Conservation (phyloP, 441 rosid genomes). For the Kokia cookei region DNA sequence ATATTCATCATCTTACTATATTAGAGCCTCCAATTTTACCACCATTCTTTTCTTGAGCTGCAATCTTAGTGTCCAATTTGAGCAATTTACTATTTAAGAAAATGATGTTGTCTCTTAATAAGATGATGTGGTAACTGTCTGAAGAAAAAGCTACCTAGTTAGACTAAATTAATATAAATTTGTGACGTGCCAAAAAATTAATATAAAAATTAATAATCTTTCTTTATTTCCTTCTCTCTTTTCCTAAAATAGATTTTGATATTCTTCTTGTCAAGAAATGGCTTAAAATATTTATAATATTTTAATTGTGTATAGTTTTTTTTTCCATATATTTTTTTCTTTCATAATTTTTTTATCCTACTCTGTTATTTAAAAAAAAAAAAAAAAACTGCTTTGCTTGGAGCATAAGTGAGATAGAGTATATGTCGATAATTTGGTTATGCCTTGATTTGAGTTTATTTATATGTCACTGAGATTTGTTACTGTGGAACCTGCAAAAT, state of each 20-base stretch:
- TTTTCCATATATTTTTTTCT: not conserved
- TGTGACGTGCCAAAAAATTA: not conserved
- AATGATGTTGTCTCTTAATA: not conserved
- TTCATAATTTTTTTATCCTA: not conserved
- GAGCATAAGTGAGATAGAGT: not conserved
- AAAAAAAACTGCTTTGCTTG: not conserved
- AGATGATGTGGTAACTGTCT: not conserved
- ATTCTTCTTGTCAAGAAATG: not conserved
- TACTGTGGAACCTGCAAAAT: not conserved
- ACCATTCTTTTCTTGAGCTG: not conserved
- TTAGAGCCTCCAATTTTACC: no score
- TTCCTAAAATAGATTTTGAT: not conserved
- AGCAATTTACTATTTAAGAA: not conserved
- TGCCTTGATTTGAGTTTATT: not conserved
- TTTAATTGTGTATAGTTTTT: not conserved
- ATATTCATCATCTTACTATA: not conserved
- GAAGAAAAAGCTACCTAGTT: not conserved
- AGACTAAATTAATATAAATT: not conserved
- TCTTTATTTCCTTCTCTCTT: not conserved
- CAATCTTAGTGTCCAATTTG: not conserved
- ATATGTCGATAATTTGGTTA: not conserved
- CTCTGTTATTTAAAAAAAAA: not conserved
- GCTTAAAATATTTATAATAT: not conserved
- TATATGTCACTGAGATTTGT: not conserved
- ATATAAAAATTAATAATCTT: not conserved